Evolutionary conservation across 495 filamentous ascomycete species (phyloP).

Genomic region (Clavariopsis aquatica): DNA sequence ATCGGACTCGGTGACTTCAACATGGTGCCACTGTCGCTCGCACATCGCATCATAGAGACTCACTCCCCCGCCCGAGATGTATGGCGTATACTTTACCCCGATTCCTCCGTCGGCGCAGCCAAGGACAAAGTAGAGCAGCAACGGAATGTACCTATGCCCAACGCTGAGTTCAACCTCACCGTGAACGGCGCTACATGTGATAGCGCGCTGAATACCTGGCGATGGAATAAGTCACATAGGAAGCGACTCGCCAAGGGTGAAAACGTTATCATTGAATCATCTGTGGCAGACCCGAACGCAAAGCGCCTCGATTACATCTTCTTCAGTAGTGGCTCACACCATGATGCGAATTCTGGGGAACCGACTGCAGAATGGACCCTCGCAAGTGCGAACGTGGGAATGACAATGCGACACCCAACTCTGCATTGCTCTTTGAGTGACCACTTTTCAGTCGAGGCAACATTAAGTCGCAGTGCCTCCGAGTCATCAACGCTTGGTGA

Average conservation of each 20-base stretch:
- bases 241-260: slow-evolving; percentile 62
- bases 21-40: slow-evolving; percentile 83
- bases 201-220: slow-evolving; percentile 85
- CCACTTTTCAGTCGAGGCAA: slow-evolving; percentile 84
- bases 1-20: slow-evolving; percentile 93
- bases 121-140: slow-evolving; percentile 63
- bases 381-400: slow-evolving; percentile 66
- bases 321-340: slow-evolving; percentile 47
- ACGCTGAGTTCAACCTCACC: slow-evolving; percentile 70
- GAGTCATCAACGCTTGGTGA: slow-evolving; percentile 3
- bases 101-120: slow-evolving; percentile 73
- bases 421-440: slow-evolving; percentile 85
- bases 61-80: slow-evolving; percentile 77
- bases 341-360: slow-evolving; percentile 29
- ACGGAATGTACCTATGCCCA: slow-evolving; percentile 60
- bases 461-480: slow-evolving; percentile 46
- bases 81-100: slow-evolving; percentile 78
- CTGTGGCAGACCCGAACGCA: slow-evolving; percentile 67
- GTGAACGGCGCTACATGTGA: slow-evolving; percentile 89
- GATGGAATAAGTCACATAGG: slow-evolving; percentile 70
- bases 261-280: slow-evolving; percentile 56
- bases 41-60: slow-evolving; percentile 78
- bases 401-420: slow-evolving; percentile 79
- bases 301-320: slow-evolving; percentile 98
- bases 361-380: slow-evolving; percentile 62